Evolutionary conservation across 306 rosid genomes (phyloP).

Genomic region (Malus asiatica): DNA sequence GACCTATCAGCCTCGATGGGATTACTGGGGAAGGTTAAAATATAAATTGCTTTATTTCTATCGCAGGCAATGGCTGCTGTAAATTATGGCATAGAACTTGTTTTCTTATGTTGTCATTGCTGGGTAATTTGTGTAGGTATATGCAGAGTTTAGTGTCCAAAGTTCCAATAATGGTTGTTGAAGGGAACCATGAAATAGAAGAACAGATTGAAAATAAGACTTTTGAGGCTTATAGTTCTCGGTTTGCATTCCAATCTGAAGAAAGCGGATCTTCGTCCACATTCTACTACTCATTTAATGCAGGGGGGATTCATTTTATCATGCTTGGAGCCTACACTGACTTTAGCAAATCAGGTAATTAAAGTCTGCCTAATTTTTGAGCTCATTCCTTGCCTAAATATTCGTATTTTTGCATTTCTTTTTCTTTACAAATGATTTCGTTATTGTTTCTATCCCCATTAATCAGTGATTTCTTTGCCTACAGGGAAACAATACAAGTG

Average conservation of each 20-base stretch:
- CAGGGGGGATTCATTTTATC: slow-evolving; percentile 78
- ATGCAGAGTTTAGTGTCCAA: slow-evolving; percentile 47
- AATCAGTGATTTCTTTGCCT: not conserved
- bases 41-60: too few relatives aligned
- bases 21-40: too few relatives aligned
- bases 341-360: slow-evolving; percentile 48
- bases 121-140: too few relatives aligned
- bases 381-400: not conserved
- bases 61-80: too few relatives aligned
- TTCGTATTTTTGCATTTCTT: not conserved
- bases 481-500: slow-evolving; percentile 68
- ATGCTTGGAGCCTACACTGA: slow-evolving; percentile 79
- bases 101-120: too few relatives aligned
- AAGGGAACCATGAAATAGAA: slow-evolving; percentile 86
- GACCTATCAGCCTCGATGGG: too few relatives aligned
- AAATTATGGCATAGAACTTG: too few relatives aligned
- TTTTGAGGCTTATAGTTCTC: slow-evolving; percentile 75
- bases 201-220: slow-evolving; percentile 42
- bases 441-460: not conserved
- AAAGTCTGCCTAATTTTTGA: not conserved
- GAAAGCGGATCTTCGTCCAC: slow-evolving; percentile 81
- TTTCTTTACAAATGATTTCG: too few relatives aligned
- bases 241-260: slow-evolving; percentile 76
- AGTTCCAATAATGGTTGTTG: slow-evolving; percentile 82
- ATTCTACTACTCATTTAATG: slow-evolving; percentile 73